Base-by-base conservation (phyloP, 202 grass and related monocot species). In the Saccharum hybrid region DNA sequence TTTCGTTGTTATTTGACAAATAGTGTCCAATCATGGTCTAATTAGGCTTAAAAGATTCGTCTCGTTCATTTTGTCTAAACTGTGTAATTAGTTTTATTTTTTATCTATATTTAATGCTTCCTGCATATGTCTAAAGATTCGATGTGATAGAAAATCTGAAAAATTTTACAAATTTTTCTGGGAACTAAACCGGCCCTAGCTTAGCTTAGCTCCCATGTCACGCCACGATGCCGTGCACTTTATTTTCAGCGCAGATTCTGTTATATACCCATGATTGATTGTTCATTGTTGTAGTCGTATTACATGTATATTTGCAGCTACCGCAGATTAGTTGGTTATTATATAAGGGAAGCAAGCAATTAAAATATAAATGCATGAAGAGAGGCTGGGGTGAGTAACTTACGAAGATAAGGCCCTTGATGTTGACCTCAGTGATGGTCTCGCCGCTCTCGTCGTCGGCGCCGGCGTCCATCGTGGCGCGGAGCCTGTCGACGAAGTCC, bases 391-490 rank as follows among this genome's bases (percentile, higher is more conserved):
- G 26, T 28, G 26, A 28, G 26, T 28, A 28, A 28, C 26, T 28
- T 28, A 97, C 94, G 78, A 97, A 97, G 85, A 97, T 90, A 72
- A 97, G 91, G 7, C 86, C 94, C 79, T 97, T 97, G 87, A 97
- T 88, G 85, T 97, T 97, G 82, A 91, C 88, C 79, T 94, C 89
- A 28, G 87, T 83, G 80, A 97, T 88, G 46, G 89, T 90, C 86
- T 91, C 76, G 14, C 94, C 85, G 7, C 88, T 87, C 43, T 90
- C 89, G 7, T 86, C 86, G 15, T 85, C 82, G n/a, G 26, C 43
- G 21, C 43, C 77, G 61, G 77, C 57, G 18, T 72, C 72, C 16
- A 84, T 71, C 82, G 86, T 80, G 16, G 80, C 84, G 40, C 68
- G 81, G 48, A 97, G 85, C 79, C 79, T 71, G 79, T 97, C 94